Conservation (phyloP, 208 protist genomes). For the Leptomonas seymouri region DNA sequence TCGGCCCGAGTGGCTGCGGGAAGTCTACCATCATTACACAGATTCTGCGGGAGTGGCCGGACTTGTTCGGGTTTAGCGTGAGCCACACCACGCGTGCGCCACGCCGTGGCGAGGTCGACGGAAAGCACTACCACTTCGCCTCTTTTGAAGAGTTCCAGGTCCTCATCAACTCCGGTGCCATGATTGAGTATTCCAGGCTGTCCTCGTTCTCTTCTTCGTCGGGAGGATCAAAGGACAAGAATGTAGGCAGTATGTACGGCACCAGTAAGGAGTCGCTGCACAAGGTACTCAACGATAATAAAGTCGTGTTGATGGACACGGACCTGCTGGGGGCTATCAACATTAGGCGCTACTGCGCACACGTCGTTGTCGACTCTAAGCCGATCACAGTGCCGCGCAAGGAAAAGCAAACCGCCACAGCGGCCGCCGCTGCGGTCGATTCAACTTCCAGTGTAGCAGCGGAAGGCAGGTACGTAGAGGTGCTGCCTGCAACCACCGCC, state of each 20-base stretch:
- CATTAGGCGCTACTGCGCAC: conserved; percentile 53
- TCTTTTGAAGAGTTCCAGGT: conserved; percentile 47
- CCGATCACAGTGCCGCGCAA: conserved; percentile 8
- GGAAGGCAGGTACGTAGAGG: neutral
- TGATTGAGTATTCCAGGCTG: conserved; percentile 85
- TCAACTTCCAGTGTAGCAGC: neutral
- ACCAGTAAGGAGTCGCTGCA: conserved; percentile 76
- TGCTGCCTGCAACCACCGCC: conserved; percentile 1
- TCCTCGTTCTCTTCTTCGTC: neutral
- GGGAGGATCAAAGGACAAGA: neutral
- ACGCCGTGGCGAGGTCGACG: conserved; percentile 76
- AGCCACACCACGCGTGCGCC: conserved; percentile 90
- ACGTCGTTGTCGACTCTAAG: conserved; percentile 19
- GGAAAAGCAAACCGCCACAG: neutral
- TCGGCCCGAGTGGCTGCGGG: conserved; percentile 85
- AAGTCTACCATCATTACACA: conserved; percentile 87
- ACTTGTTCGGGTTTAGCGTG: conserved; percentile 82
- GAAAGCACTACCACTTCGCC: conserved; percentile 89
- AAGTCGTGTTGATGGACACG: conserved; percentile 80
- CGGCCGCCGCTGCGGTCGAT: neutral
- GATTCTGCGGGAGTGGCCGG: conserved; percentile 57
- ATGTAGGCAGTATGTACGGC: conserved; percentile 76
- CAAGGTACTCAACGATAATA: conserved; percentile 43
- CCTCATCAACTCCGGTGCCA: conserved; percentile 50
- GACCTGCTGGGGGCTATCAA: conserved; percentile 79